Conservation (phyloP, 176 grass and related monocot species). For the Hsuehochloa calcarea region DNA sequence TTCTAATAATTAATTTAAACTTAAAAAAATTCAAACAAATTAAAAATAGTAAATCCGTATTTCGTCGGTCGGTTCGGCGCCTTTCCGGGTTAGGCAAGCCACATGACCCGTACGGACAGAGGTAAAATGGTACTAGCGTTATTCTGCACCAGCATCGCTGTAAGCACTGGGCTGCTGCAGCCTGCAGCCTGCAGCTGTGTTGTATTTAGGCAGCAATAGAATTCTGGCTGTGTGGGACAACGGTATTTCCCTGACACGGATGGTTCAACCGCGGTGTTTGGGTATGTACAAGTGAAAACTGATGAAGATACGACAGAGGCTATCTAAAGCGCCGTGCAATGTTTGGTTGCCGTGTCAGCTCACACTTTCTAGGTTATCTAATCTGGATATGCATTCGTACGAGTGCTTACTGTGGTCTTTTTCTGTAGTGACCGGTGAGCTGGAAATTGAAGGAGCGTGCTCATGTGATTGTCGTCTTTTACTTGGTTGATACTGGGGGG, state of each 20-base stretch:
- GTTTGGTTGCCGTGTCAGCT: slow-evolving; percentile 25
- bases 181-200: too few species aligned
- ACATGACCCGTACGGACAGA: background rate
- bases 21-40: too few species aligned
- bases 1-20: too few species aligned
- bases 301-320: background rate
- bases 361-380: background rate
- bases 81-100: slow-evolving; percentile 22
- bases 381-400: slow-evolving; percentile 10
- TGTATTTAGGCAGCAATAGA: background rate
- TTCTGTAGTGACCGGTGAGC: background rate
- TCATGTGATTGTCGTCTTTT: background rate
- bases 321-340: slow-evolving; percentile 5
- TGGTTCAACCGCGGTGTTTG: background rate
- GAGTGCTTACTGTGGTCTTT: background rate
- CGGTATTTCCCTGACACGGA: background rate
- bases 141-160: background rate
- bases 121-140: background rate
- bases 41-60: too few species aligned
- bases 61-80: background rate
- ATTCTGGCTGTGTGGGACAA: background rate
- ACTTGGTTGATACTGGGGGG: too few species aligned
- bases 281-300: background rate
- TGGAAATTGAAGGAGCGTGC: background rate
- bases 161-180: too few species aligned